phyloP scores from a whole-genome alignment of 179 eudicot species.

The Pouteria campechiana region DNA sequence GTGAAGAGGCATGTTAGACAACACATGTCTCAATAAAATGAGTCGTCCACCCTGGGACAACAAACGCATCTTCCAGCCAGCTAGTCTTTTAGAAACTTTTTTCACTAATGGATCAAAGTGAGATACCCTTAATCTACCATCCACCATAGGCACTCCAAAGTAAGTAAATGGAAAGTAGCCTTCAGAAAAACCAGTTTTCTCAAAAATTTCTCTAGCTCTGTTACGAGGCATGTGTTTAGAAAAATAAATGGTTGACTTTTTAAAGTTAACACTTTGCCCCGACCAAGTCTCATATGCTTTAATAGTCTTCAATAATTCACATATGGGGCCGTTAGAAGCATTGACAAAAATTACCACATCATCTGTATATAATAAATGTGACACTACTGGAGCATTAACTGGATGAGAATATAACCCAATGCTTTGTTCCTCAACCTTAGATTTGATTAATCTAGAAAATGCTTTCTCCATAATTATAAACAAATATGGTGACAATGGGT shows the following conservation, averaged over 20 bases:
- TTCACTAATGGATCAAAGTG: not conserved
- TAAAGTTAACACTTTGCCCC: not conserved
- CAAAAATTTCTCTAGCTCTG: not conserved
- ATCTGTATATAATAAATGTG: not conserved
- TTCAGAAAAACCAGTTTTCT: not conserved
- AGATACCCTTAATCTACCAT: not conserved
- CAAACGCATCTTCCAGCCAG: not conserved
- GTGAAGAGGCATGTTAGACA: not conserved
- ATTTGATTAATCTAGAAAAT: not conserved
- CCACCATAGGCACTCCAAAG: not conserved
- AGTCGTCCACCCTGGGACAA: not conserved
- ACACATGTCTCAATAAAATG: not conserved
- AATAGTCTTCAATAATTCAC: not conserved
- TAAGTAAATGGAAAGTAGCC: not conserved
- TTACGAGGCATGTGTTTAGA: not conserved
- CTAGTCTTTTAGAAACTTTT: not conserved
- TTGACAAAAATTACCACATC: not conserved
- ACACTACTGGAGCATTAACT: not conserved
- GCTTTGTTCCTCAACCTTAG: not conserved
- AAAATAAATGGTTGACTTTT: not conserved
- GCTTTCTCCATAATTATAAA: not conserved
- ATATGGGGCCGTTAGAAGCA: not conserved
- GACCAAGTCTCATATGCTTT: not conserved
- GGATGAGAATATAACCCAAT: not conserved
- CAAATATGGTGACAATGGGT: not conserved